Evolutionary conservation across 352 stramenopile species (phyloP).

Genomic region (Phytophthora rubi): DNA sequence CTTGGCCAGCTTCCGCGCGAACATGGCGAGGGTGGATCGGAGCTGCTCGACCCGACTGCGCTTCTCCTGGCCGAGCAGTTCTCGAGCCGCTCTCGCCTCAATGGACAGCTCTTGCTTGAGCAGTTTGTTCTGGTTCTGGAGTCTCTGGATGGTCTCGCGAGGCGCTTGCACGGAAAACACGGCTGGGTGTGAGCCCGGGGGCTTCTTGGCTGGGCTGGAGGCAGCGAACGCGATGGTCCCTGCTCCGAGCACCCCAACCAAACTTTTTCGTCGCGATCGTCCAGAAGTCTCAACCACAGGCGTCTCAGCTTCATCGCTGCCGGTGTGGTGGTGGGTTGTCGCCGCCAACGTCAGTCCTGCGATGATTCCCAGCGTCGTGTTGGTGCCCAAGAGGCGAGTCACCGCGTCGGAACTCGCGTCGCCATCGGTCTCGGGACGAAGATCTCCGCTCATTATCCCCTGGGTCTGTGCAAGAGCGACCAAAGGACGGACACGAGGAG

Average conservation of each 20-base stretch:
- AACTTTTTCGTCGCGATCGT: conserved; percentile 17
- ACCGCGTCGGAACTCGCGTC: conserved; percentile 34
- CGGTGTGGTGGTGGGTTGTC: conserved; percentile 36
- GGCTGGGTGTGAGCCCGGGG: conserved; percentile 8
- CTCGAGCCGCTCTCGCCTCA: conserved; percentile 60
- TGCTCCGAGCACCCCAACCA: conserved; percentile 16
- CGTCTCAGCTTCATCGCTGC: conserved; percentile 38
- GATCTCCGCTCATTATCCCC: conserved; percentile 29
- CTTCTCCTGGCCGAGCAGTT: conserved; percentile 62
- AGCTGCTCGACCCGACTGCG: conserved; percentile 60
- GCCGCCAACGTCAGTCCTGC: conserved; percentile 55
- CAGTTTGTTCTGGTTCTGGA: conserved; percentile 79
- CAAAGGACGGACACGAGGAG: conserved; percentile 10
- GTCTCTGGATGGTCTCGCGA: conserved; percentile 71
- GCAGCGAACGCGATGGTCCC: conserved; percentile 16
- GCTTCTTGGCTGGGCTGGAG: conserved; percentile 41
- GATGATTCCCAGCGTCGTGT: conserved; percentile 66
- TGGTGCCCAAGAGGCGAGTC: conserved; percentile 40
- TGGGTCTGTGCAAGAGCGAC: not conserved
- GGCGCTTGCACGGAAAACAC: conserved; percentile 74
- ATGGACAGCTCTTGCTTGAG: conserved; percentile 80
- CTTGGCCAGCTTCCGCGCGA: conserved; percentile 55
- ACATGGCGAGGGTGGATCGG: conserved; percentile 55
- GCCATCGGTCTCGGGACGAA: conserved; percentile 26
- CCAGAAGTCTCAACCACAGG: not conserved